phyloP scores from a whole-genome alignment of 2,329 filamentous ascomycete genomes.

The Pezicula radicicola region DNA sequence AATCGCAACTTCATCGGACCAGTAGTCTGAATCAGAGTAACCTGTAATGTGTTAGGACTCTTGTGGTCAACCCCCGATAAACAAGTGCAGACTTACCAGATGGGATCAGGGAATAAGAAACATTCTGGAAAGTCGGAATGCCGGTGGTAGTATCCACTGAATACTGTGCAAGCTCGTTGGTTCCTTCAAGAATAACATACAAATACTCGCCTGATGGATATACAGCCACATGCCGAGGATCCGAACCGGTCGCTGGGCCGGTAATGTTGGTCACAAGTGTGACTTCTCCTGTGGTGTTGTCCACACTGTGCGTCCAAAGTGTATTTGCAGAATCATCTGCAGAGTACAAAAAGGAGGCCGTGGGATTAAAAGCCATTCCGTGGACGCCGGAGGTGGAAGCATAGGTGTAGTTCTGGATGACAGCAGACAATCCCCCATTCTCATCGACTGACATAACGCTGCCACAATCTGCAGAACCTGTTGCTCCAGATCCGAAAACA shows the following conservation, averaged over 20 bases:
- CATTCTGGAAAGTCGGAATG: constrained; percentile 7
- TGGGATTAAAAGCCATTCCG: constrained; percentile 43
- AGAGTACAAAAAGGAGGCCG: constrained; percentile 42
- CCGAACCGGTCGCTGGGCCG: constrained; percentile 15
- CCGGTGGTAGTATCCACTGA: constrained; percentile 11
- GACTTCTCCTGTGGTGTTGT: constrained; percentile 9
- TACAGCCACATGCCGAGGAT: constrained; percentile 25
- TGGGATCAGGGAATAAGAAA: constrained; percentile 9
- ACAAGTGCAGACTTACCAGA: constrained; percentile 6
- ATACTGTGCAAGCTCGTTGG: constrained; percentile 38
- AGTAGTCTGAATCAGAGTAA: constrained; percentile 16
- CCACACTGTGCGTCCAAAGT: constrained; percentile 30
- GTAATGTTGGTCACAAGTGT: constrained; percentile 7
- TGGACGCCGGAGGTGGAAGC: constrained; percentile 41
- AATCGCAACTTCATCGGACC: constrained; percentile 31
- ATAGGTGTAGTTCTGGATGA: constrained; percentile 44
- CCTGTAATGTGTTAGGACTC: background rate
- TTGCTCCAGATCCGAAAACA: constrained; percentile 18
- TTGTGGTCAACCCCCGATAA: no score
- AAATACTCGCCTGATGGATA: constrained; percentile 28
- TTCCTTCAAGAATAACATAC: constrained; percentile 45
- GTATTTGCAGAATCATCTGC: constrained; percentile 45
- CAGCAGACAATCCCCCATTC: constrained; percentile 35
- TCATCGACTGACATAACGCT: constrained; percentile 37
- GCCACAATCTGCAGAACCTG: constrained; percentile 21